A percentile compares a stretch with the other conserved stretches of the same genome.
Conservation (phyloP, 2,329 filamentous ascomycete genomes). For the Sodiomyces alkalinus region DNA sequence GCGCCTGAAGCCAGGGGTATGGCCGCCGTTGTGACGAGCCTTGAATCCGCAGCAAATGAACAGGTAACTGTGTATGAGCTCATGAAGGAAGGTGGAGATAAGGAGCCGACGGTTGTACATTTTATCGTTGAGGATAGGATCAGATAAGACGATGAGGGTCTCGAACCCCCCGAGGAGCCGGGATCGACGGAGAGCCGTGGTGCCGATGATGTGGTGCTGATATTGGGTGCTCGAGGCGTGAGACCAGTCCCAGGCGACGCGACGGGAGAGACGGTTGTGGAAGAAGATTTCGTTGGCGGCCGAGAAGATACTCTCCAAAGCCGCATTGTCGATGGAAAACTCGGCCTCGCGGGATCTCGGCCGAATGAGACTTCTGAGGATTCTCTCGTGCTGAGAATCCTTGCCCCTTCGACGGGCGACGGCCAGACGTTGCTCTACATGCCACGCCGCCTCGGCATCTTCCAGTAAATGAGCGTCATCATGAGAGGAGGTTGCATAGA, state of each 20-base stretch:
- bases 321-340: slow-evolving; percentile 40
- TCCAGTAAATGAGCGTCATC: slow-evolving; percentile 22
- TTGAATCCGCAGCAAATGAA: slow-evolving; percentile 47
- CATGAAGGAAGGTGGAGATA: slow-evolving; percentile 50
- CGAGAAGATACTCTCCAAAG: slow-evolving; percentile 41
- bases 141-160: slow-evolving; percentile 46
- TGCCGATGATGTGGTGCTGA: slow-evolving; percentile 42
- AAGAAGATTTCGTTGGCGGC: slow-evolving; percentile 51
- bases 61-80: slow-evolving; percentile 52
- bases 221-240: slow-evolving; percentile 32
- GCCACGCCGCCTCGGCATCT: slow-evolving; percentile 30
- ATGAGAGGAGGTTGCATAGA: slow-evolving; percentile 10
- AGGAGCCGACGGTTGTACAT: slow-evolving; percentile 44
- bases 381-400: slow-evolving; percentile 39
- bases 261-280: slow-evolving; percentile 34
- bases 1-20: slow-evolving; percentile 42
- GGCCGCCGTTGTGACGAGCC: slow-evolving; percentile 39
- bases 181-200: slow-evolving; percentile 40
- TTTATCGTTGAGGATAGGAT: slow-evolving; percentile 38
- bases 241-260: slow-evolving; percentile 49
- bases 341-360: slow-evolving; percentile 28
- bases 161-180: slow-evolving; percentile 36
- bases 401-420: slow-evolving; percentile 26
- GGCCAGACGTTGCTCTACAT: slow-evolving; percentile 32
- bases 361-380: slow-evolving; percentile 41